Evolutionary conservation across 2,329 filamentous ascomycete genomes (phyloP), one percentile per base, ranked within the genome.

Genomic region (Fonsecaea nubica): DNA sequence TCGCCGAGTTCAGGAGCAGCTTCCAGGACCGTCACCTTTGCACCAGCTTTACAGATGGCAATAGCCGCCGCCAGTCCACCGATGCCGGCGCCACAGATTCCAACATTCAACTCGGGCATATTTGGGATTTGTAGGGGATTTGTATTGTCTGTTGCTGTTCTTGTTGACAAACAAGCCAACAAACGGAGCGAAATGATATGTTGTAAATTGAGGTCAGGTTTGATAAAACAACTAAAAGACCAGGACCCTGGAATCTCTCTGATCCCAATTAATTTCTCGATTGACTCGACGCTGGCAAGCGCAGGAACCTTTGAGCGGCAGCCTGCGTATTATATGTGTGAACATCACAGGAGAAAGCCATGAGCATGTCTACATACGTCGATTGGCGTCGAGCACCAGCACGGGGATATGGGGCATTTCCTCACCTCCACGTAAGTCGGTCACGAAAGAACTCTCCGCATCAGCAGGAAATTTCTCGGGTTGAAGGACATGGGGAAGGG

Each of bases 21-120:
- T 58, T 69, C 67, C 6, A 69, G 50, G 36, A 69, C 58, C 1
- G 67, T 69, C 30, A 69, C 77, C 15, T 72, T 69, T 42, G 77
- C 77, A 2, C 79, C 79, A 21, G 77, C 76, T 10, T 77, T 73
- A 15, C 77, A 75, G 53, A 79, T 76, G 66, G 80, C 78, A 63
- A 82, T 81, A 25, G 80, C 77, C n/a, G 81, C 77, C n/a, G 80
- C 80, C 7, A 82, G 74, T 10, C 80, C 80, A 4, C 78, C 79
- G 21, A 82, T 76, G 5, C 80, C 79, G 18, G 78, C 79, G 18
- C 80, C 80, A n/a, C 75, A 66, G 3, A 77, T 72, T 30, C 74
- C 74, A 45, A 76, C 66, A 36, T 71, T 62, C 32, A 74, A 65
- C 15, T 64, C 62, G 21, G 50, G 60, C 60, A 62, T 59, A 15